These are phyloP conservation scores for Anthostomella pinea DNA, from an alignment of 2,329 filamentous ascomycete species.

Conservation along the genomic window DNA sequence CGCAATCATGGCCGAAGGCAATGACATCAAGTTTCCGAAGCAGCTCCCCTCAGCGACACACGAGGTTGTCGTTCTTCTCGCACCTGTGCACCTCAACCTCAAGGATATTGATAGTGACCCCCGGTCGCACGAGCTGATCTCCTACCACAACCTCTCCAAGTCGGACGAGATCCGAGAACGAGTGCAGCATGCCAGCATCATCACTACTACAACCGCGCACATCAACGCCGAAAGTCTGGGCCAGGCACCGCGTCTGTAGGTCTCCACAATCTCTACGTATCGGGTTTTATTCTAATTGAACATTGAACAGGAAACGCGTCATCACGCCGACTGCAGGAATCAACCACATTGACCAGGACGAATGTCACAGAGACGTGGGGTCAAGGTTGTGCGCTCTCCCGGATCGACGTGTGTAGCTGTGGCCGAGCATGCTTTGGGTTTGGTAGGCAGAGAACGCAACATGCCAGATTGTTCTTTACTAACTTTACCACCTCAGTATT, in stretches of 20 bases:
- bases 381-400: conserved; percentile 16
- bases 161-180: conserved; percentile 14
- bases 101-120: conserved; percentile 14
- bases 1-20: conserved; percentile 5
- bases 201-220: conserved; percentile 13
- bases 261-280: neutral
- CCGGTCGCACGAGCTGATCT: conserved; percentile 18
- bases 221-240: conserved; percentile 19
- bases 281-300: neutral
- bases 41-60: conserved; percentile 15
- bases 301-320: conserved; percentile 17
- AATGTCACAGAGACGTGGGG: conserved; percentile 19
- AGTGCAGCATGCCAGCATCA: conserved; percentile 22
- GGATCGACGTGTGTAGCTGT: conserved; percentile 19
- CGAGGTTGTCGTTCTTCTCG: conserved; percentile 20
- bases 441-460: conserved; percentile 10
- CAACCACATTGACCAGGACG: conserved; percentile 21
- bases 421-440: conserved; percentile 20
- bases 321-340: conserved; percentile 18
- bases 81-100: conserved; percentile 16
- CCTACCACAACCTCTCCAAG: conserved; percentile 11
- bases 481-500: conserved; percentile 12
- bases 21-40: conserved; percentile 8
- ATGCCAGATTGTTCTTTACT: neutral
- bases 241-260: conserved; percentile 22